Conservation (phyloP, 306 rosid species). For the Cucurbita pepo region DNA sequence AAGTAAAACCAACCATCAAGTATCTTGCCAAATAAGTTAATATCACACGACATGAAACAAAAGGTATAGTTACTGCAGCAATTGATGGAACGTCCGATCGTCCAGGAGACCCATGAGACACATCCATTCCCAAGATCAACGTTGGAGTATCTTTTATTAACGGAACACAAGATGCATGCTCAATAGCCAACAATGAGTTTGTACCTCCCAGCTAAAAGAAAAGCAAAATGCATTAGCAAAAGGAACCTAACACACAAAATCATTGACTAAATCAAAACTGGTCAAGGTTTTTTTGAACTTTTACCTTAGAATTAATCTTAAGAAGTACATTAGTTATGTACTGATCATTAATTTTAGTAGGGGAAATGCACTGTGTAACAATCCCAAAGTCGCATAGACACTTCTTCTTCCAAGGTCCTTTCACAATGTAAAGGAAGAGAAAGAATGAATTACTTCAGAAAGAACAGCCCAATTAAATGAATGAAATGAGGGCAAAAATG, state of each 20-base stretch:
- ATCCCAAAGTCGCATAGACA: constrained; percentile 67
- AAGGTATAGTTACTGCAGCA: constrained; percentile 47
- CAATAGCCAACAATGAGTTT: constrained; percentile 75
- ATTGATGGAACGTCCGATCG: constrained; percentile 63
- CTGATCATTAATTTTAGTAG: constrained; percentile 63
- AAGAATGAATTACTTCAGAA: background rate
- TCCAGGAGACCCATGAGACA: constrained; percentile 66
- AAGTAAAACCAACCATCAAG: constrained; percentile 2
- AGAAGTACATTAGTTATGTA: constrained; percentile 77
- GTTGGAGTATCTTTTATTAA: constrained; percentile 64
- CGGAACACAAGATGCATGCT: constrained; percentile 55
- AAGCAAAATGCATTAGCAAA: constrained; percentile 3
- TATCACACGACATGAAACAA: background rate
- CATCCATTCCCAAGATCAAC: constrained; percentile 90
- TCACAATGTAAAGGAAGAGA: constrained; percentile 1
- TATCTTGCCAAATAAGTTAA: background rate
- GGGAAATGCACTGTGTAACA: constrained; percentile 71
- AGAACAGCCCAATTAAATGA: background rate
- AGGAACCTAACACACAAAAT: background rate
- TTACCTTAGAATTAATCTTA: constrained; percentile 87
- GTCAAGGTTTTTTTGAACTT: background rate
- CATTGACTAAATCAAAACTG: background rate
- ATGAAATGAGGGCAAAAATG: background rate
- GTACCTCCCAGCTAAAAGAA: constrained; percentile 68
- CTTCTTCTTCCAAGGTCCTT: constrained; percentile 90